These are phyloP conservation scores for Plenodomus tracheiphilus DNA, from an alignment of 2,329 filamentous ascomycete species.

Conservation along the genomic window DNA sequence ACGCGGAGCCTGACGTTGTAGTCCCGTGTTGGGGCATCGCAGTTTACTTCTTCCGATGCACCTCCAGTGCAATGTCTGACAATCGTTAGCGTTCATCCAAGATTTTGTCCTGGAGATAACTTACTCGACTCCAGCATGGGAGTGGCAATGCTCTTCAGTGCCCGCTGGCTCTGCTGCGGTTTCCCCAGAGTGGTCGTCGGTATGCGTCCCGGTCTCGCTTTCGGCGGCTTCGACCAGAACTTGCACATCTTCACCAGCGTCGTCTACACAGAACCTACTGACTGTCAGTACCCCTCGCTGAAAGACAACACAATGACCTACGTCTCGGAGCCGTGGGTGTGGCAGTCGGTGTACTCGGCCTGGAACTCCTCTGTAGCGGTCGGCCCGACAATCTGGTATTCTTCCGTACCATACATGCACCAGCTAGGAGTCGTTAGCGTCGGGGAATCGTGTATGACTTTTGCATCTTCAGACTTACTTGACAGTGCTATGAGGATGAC, in stretches of 20 bases:
- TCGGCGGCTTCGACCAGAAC: slow-evolving; percentile 49
- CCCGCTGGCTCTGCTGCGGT: slow-evolving; percentile 19
- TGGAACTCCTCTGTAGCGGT: slow-evolving; percentile 62
- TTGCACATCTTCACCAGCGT: slow-evolving; percentile 63
- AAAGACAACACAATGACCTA: slow-evolving; percentile 42
- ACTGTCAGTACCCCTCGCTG: slow-evolving; percentile 3
- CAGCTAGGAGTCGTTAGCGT: slow-evolving; percentile 38
- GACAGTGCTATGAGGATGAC: slow-evolving; percentile 53
- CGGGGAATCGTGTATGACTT: not conserved
- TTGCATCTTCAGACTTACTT: slow-evolving; percentile 42
- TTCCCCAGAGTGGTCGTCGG: slow-evolving; percentile 9
- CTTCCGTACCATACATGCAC: slow-evolving; percentile 49
- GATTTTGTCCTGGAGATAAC: slow-evolving; percentile 29
- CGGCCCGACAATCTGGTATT: slow-evolving; percentile 53
- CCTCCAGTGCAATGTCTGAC: slow-evolving; percentile 60
- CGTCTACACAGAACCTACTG: slow-evolving; percentile 63
- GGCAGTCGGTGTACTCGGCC: slow-evolving; percentile 66
- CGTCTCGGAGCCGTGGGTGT: slow-evolving; percentile 62
- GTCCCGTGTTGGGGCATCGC: slow-evolving; percentile 55
- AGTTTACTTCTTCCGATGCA: slow-evolving; percentile 48
- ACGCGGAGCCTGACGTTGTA: slow-evolving; percentile 72
- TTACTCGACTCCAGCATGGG: slow-evolving; percentile 75
- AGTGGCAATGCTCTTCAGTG: slow-evolving; percentile 59
- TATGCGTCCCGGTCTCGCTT: slow-evolving; percentile 18
- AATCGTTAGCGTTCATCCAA: slow-evolving; percentile 29